Conservation (phyloP, 1,284 basidiomycete genomes). For the Moesziomyces aphidis region DNA sequence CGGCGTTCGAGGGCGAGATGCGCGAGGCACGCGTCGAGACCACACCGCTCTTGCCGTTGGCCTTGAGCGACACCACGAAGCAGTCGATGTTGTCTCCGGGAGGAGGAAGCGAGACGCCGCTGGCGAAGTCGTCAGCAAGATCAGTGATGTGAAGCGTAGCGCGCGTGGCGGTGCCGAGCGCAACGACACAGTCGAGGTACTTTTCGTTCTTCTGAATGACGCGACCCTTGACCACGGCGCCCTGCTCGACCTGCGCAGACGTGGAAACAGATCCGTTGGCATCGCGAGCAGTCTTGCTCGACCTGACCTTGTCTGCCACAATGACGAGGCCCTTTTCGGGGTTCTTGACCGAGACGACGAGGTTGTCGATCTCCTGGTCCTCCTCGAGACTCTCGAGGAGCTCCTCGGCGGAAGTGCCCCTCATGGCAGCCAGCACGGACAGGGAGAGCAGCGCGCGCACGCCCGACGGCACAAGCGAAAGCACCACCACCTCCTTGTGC, state of each 20-base stretch:
- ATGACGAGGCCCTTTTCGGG: constrained; percentile 87
- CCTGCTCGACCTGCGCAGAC: constrained; percentile 28
- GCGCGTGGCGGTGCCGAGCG: constrained; percentile 39
- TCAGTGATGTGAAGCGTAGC: constrained; percentile 73
- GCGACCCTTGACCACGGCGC: constrained; percentile 38
- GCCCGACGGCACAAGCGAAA: constrained; percentile 70
- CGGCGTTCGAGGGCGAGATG: constrained; percentile 14
- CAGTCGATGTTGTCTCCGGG: constrained; percentile 79
- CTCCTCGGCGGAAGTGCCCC: constrained; percentile 77
- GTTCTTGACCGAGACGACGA: constrained; percentile 91
- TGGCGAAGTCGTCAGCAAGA: constrained; percentile 78
- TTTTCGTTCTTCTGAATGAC: constrained; percentile 44
- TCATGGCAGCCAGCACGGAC: constrained; percentile 86
- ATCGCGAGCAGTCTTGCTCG: constrained; percentile 6
- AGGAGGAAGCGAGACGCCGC: constrained; percentile 73
- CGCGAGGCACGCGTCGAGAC: constrained; percentile 42
- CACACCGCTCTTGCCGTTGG: constrained; percentile 59
- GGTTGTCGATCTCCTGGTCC: constrained; percentile 80
- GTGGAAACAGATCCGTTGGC: constrained; percentile 9
- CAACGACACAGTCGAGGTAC: constrained; percentile 45
- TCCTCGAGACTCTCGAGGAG: constrained; percentile 77
- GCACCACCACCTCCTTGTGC: constrained; percentile 63
- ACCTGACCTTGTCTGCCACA: constrained; percentile 48
- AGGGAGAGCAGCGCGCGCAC: constrained; percentile 86
- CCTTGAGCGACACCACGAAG: constrained; percentile 76